Evolutionary conservation across 2,329 filamentous ascomycete species (phyloP).

Genomic region (Drechslerella coelobrocha): DNA sequence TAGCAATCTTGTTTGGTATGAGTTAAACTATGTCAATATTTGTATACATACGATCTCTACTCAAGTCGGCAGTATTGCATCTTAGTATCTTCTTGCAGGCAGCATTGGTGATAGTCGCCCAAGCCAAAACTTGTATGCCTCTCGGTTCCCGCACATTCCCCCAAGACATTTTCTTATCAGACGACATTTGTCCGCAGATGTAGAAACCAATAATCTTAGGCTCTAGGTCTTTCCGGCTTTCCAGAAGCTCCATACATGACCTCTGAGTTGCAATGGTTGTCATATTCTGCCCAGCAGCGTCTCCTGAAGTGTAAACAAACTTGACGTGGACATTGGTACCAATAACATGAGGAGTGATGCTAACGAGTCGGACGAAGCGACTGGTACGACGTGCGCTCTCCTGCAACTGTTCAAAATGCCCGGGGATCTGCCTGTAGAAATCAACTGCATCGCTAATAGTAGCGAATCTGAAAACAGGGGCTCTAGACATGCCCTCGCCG

Average conservation of each 20-base stretch:
- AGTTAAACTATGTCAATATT: neutral
- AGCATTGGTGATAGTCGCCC: constrained; percentile 52
- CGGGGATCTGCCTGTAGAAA: constrained; percentile 48
- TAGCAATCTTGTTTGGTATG: neutral
- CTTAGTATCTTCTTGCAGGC: constrained; percentile 52
- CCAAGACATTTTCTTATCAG: constrained; percentile 55
- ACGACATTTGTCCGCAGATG: constrained; percentile 54
- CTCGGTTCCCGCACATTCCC: constrained; percentile 52
- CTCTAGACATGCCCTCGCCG: constrained; percentile 52
- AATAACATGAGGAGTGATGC: constrained; percentile 51
- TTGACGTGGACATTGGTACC: constrained; percentile 54
- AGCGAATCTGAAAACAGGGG: constrained; percentile 54
- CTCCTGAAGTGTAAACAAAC: constrained; percentile 54
- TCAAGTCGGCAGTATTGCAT: constrained; percentile 48
- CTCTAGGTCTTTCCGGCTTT: constrained; percentile 21
- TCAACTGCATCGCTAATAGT: constrained; percentile 51
- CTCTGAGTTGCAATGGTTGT: constrained; percentile 56
- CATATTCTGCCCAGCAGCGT: constrained; percentile 56
- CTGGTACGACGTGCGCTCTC: constrained; percentile 40
- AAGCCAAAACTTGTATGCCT: constrained; percentile 55
- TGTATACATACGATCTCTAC: constrained; percentile 12
- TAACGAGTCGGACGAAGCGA: constrained; percentile 40
- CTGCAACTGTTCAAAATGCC: constrained; percentile 16
- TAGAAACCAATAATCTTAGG: constrained; percentile 44
- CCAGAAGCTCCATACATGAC: constrained; percentile 52